Base-by-base conservation (phyloP, 805 yeast genomes). In the Candida sithepensis region DNA sequence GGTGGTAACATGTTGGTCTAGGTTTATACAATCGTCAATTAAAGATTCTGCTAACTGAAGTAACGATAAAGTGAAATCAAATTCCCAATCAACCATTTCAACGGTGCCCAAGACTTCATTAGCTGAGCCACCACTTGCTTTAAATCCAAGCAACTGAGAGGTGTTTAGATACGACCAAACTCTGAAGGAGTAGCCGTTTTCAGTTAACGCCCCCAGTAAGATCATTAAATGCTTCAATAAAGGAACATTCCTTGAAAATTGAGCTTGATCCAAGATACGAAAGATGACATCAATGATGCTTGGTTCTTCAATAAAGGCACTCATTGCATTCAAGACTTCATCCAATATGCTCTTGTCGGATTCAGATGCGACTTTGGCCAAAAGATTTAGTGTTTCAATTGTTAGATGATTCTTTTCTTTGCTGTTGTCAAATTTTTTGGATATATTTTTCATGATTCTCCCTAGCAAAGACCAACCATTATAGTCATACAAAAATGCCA, bases 381-480 rank as follows among this genome's bases (percentile, higher is more conserved):
- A 55, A 14, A 86, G 64, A 23, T 74, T 71, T 22, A 84, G 62
- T 3, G 84, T 74, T 19, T 79, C 76, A 5, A 73, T 57, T 9
- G 79, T 65, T 2, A 76, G 56, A 2, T 67, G 71, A 9, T 63
- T 53, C 43, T 70, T 72, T 8, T 73, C 76, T 2, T 57, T 52
- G 5, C 72, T 56, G 47, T 71, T 68, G 43, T 70, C 74, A 47
- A 69, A 58, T 21, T 58, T 57, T 46, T 67, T 69, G 0, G 78
- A 71, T 9, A 84, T 65, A 53, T 85, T 85, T 54, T 86, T 90
- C 28, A 91, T 64, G 0, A 87, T 68, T 57, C 96, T 75, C 1
- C 97, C 97, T 16, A 92, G 57, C 23, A 86, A 66, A 0, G 96
- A 78, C 96, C 97, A 90, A 1, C 97, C 97, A 59, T 83, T 87